A percentile compares a stretch with the other conserved stretches of the same genome.
Conservation (phyloP, 2,329 filamentous ascomycete species). For the Bisporella sp. region DNA sequence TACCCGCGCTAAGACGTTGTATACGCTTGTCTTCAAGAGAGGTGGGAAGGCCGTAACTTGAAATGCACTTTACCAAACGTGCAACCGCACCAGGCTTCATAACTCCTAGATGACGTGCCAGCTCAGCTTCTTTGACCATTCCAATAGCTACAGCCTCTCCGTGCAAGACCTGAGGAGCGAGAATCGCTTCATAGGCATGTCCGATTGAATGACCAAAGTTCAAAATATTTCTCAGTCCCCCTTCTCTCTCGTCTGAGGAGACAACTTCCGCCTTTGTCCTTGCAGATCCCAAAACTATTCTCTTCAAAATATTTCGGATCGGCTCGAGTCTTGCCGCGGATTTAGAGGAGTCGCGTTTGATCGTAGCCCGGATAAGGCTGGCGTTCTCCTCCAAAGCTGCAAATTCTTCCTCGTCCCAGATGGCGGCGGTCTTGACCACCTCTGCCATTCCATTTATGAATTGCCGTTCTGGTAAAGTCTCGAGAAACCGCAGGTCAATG, state of each 20-base stretch:
- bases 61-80: constrained; percentile 83
- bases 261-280: constrained; percentile 91
- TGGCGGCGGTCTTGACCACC: constrained; percentile 94
- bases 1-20: constrained; percentile 74
- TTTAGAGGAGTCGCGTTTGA: constrained; percentile 53
- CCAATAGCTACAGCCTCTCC: constrained; percentile 95
- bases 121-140: constrained; percentile 96
- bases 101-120: constrained; percentile 82
- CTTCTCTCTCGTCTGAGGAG: constrained; percentile 88
- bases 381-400: constrained; percentile 77
- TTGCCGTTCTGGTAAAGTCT: constrained; percentile 82
- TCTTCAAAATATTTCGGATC: constrained; percentile 65
- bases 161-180: constrained; percentile 91
- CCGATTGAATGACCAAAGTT: constrained; percentile 99
- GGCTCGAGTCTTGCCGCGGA: constrained; percentile 52
- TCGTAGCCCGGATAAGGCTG: constrained; percentile 63
- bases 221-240: constrained; percentile 84
- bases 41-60: constrained; percentile 86
- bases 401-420: constrained; percentile 89
- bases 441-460: constrained; percentile 99
- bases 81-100: constrained; percentile 83
- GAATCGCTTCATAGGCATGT: constrained; percentile 90
- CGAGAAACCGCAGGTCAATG: constrained; percentile 86
- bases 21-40: constrained; percentile 79
- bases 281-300: constrained; percentile 78